Evolutionary conservation across 306 rosid genomes (phyloP), one percentile per base, ranked within the genome.

Genomic region (Cucurbita argyrosperma): DNA sequence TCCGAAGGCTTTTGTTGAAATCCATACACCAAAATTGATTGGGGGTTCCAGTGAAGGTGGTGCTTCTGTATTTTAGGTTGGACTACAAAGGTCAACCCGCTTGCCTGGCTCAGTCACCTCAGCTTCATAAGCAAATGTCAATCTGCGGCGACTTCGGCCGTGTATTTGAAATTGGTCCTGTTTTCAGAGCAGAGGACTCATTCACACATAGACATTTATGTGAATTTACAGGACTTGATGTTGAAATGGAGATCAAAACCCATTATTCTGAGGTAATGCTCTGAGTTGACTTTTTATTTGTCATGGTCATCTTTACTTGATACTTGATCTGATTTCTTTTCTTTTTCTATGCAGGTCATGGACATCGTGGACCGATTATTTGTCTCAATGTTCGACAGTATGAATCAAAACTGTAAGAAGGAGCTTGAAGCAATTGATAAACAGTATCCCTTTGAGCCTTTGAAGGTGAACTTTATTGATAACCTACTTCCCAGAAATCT

Each of bases 1-100:
- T 71, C 81, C 3, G 76, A 82, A 68, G 83, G 49, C 30, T 87
- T n/a, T 87, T 77, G 71, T 84, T 72, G 96, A 86, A 85, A 91
- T 94, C 76, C 96, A 91, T 83, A 86, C 96, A 0, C 97, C 99
- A 21, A 91, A 91, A 75, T 39, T 88, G 81, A 89, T 89, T 69
- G 95, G 88, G 63, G 97, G 99, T 40, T 85, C 97, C 18, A 94
- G 99, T 84, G 99, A 94, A 76, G 99, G 99, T 55, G 99, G 99
- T 79, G 95, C 99, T 74, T 76, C 97, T 65, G 99, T 94, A 52
- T 94, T 94, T n/a, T 73, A 87, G 80, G 82, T 75, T 94, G 68
- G 95, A 91, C 80, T 94, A 94, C 87, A 88, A 86, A 79, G 99
- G 97, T 42, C 86, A 84, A 49, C 83, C 95, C 46, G 97, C 97